Conservation (phyloP, 2,329 filamentous ascomycete genomes). For the Neofusicoccum parvum region DNA sequence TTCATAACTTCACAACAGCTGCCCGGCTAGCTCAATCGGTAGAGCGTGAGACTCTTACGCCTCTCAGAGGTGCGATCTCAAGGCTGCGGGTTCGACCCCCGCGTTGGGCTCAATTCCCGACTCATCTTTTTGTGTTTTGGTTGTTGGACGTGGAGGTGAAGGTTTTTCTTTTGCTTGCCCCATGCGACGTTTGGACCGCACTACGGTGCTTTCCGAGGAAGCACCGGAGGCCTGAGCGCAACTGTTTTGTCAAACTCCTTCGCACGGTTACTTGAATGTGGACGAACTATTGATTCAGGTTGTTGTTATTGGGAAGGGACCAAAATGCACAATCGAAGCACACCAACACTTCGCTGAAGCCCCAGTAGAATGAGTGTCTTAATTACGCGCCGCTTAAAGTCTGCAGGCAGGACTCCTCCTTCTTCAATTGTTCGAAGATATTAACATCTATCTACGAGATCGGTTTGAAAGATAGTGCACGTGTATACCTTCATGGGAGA, state of each 20-base stretch:
- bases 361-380: too few species aligned
- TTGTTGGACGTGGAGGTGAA: neutral
- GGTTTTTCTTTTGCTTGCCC: neutral
- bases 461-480: too few species aligned
- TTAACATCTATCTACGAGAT: too few species aligned
- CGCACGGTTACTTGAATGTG: too few species aligned
- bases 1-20: neutral
- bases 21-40: conserved; percentile 39
- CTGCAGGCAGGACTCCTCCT: too few species aligned
- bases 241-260: neutral
- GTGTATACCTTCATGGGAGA: too few species aligned
- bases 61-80: conserved; percentile 3
- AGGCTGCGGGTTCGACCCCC: conserved; percentile 23
- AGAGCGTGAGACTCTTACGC: conserved; percentile 45
- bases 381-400: too few species aligned
- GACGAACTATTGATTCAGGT: too few species aligned
- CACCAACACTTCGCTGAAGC: too few species aligned
- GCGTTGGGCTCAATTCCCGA: conserved; percentile 23
- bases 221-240: neutral
- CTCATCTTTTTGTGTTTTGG: conserved; percentile 5
- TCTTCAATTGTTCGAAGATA: too few species aligned
- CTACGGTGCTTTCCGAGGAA: neutral
- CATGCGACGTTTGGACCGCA: neutral
- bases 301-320: too few species aligned
- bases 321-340: too few species aligned